Percentiles rank a stretch among this genome's conserved stretches.
These are phyloP conservation scores for Gonapodya sp. DNA, from an alignment of 192 early-diverging fungal genomes.

Conservation along the genomic window DNA sequence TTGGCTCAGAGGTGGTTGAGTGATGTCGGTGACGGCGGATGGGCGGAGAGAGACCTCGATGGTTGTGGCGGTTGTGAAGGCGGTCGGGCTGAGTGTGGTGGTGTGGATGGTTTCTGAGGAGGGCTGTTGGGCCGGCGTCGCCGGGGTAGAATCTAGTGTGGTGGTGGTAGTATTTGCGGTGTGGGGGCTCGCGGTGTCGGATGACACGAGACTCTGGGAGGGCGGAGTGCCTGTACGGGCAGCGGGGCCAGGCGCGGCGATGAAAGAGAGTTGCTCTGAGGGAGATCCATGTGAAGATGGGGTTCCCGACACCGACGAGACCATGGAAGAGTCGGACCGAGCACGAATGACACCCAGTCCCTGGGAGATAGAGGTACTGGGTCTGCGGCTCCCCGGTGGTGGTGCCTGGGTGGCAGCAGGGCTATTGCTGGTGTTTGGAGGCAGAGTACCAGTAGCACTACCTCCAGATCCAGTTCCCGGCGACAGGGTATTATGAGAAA, in stretches of 20 bases:
- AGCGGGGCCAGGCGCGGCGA: background rate
- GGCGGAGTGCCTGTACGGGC: background rate
- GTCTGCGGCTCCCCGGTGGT: background rate
- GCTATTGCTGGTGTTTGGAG: no score
- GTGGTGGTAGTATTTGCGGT: background rate
- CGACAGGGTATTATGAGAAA: background rate
- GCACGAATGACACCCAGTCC: no score
- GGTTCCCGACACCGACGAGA: background rate
- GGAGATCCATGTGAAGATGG: background rate
- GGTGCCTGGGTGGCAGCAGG: background rate
- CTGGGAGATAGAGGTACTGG: background rate
- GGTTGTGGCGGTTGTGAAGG: no score
- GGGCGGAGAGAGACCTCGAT: background rate
- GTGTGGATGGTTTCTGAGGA: no score
- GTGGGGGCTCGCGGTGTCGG: background rate
- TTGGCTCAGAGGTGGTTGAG: background rate
- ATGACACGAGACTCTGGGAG: background rate
- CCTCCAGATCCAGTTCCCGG: background rate
- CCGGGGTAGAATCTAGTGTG: background rate
- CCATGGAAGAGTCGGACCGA: no score
- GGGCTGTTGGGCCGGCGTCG: background rate
- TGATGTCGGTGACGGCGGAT: background rate
- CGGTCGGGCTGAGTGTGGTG: no score
- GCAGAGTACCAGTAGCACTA: no score
- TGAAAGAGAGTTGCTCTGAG: background rate